phyloP scores from a whole-genome alignment of 1,139 yeast species.

The Torulaspora pretoriensis region DNA sequence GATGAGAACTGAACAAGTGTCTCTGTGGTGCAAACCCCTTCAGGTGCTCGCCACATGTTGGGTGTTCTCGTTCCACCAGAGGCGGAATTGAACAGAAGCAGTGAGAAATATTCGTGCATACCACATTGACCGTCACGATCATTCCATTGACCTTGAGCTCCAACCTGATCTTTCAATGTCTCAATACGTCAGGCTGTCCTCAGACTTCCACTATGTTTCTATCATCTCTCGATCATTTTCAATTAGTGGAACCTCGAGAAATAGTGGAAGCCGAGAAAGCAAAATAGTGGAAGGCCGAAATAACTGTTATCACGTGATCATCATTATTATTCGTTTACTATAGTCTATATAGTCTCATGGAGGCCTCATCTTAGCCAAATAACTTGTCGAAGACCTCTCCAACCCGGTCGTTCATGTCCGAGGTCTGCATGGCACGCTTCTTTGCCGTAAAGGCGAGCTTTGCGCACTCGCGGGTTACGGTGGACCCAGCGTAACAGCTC shows the following conservation, averaged over 20 bases:
- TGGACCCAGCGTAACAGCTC: conserved; percentile 72
- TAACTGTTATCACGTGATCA: background rate
- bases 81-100: conserved; percentile 3
- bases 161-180: background rate
- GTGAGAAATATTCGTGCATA: conserved; percentile 4
- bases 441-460: conserved; percentile 57
- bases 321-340: background rate
- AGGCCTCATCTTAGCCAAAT: conserved; percentile 35
- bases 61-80: conserved; percentile 1
- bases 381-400: conserved; percentile 58
- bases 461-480: conserved; percentile 64
- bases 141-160: background rate
- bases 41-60: conserved; percentile 8
- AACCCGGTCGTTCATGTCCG: conserved; percentile 67
- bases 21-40: conserved; percentile 5
- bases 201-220: conserved; percentile 1
- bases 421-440: conserved; percentile 81
- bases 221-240: background rate
- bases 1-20: background rate
- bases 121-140: conserved; percentile 7
- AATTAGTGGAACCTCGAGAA: conserved; percentile 5
- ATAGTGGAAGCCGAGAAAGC: background rate
- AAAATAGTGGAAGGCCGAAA: background rate
- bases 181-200: background rate
- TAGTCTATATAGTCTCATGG: background rate